A percentile compares a stretch with the other conserved stretches of the same genome.
phyloP scores from a whole-genome alignment of 257 asterid species.

The Handroanthus guayacan region DNA sequence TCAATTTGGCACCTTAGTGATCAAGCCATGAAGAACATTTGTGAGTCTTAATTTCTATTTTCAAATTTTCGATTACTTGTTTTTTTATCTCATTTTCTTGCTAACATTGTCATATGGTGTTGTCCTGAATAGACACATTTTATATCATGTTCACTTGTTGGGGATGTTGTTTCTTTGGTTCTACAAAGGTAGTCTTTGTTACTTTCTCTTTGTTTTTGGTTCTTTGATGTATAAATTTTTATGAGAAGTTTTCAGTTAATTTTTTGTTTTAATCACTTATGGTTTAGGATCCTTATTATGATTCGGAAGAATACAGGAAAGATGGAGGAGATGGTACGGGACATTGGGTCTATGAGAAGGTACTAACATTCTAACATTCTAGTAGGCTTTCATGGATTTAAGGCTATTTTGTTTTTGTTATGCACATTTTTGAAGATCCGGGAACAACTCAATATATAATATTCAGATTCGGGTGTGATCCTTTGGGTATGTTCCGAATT shows the following conservation, averaged over 20 bases:
- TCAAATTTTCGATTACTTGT: not conserved
- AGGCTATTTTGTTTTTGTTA: too few species aligned
- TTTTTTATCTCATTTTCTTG: not conserved
- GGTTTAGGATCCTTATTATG: conserved; percentile 84
- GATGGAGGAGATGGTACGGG: conserved; percentile 94
- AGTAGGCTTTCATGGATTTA: not conserved
- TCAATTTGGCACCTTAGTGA: conserved; percentile 94
- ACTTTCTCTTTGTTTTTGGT: not conserved
- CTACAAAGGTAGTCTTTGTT: conserved; percentile 58
- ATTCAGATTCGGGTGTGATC: too few species aligned
- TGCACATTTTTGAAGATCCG: too few species aligned
- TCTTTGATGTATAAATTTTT: not conserved
- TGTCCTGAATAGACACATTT: conserved; percentile 54
- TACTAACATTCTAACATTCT: conserved; percentile 17
- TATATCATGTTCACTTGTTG: conserved; percentile 88
- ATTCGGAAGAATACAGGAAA: conserved; percentile 75
- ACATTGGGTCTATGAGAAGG: conserved; percentile 93
- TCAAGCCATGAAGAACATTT: conserved; percentile 75
- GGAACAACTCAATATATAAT: too few species aligned
- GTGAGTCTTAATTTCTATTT: conserved; percentile 43
- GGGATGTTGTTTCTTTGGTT: conserved; percentile 92
- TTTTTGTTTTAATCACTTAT: not conserved
- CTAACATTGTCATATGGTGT: not conserved
- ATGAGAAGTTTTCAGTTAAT: not conserved
- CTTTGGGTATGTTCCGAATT: too few species aligned